phyloP scores from a whole-genome alignment of 192 early-diverging fungal genomes.

The Coemansia sp. region DNA sequence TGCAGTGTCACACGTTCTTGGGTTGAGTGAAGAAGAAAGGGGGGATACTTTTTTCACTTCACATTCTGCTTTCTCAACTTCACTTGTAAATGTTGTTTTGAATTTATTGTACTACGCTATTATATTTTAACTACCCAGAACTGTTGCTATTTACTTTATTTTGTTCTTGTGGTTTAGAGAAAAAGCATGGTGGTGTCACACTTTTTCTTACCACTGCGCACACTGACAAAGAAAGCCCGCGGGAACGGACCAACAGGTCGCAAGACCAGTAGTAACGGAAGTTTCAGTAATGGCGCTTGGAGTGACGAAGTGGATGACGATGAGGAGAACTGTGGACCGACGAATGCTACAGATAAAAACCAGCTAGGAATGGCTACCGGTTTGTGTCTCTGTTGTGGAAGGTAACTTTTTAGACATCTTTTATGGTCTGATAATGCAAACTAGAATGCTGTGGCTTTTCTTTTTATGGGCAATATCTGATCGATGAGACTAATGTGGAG shows the following conservation, averaged over 20 bases:
- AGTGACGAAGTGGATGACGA: constrained; percentile 12
- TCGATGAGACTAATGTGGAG: no score
- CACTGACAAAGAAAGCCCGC: constrained; percentile 42
- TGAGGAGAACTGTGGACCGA: not conserved
- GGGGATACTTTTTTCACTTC: no score
- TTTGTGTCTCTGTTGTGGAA: constrained; percentile 41
- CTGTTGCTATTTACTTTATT: not conserved
- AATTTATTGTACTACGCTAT: no score
- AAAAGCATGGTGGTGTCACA: constrained; percentile 47
- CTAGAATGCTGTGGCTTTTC: no score
- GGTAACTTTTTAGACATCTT: not conserved
- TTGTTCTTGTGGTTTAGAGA: constrained; percentile 5
- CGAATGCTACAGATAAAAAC: not conserved
- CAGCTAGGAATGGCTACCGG: constrained; percentile 15
- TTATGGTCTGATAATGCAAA: no score
- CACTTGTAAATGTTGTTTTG: no score
- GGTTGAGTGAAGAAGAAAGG: no score
- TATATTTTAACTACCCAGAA: no score
- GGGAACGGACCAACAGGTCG: constrained; percentile 3
- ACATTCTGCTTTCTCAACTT: no score
- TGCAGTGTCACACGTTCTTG: no score
- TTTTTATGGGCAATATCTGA: no score
- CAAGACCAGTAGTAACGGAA: constrained; percentile 4
- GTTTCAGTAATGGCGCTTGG: not conserved
- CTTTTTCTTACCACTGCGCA: constrained; percentile 46